Evolutionary conservation across 1,284 basidiomycete genomes (phyloP), one percentile per base, ranked within the genome.

Genomic region (Ceratobasidium sp.): DNA sequence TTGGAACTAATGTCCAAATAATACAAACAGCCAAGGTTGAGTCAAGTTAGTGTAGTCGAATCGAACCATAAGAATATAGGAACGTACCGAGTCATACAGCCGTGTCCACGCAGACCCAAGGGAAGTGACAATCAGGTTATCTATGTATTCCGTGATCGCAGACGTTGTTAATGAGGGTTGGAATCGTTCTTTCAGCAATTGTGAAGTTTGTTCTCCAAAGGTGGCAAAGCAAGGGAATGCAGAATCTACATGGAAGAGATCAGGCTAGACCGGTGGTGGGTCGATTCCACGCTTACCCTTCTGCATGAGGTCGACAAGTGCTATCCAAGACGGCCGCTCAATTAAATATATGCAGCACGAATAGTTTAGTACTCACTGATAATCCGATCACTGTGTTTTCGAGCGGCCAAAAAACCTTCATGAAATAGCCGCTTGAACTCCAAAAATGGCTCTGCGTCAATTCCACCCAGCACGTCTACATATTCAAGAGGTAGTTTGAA

Each of bases 321-420:
- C 90, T 92, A 68, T 2, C 16, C 52, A 56, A n/a, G 46, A 29
- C 27, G 25, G 39, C 42, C 69, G 64, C 4, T 68, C 41, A 68
- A 53, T 52, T 42, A 19, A 14, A n/a, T 14, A 14, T n/a, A 23
- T 49, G n/a, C 2, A 11, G 25, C 39, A 30, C 14, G 2, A 13
- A 8, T 29, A 25, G 21, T 14, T n/a, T 49, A 11, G 6, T 9
- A 84, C 90, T 77, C 74, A 93, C 91, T 97, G 76, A 98, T 90
- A 74, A 99, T 91, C 73, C 95, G 85, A 78, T 99, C 97, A 70
- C 96, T 97, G 74, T 99, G 95, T 78, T 98, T 99, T 73, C 97
- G 81, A 41, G 92, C 92, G 46, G 90, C 90, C 75, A 96, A 89
- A 76, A 99, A 99, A 21, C 95, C 95, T 75, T 95, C 89, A 72